Percentiles rank a stretch among this genome's conserved stretches.
These are phyloP conservation scores for Glycine tomentella DNA, from an alignment of 306 rosid species.

Conservation along the genomic window DNA sequence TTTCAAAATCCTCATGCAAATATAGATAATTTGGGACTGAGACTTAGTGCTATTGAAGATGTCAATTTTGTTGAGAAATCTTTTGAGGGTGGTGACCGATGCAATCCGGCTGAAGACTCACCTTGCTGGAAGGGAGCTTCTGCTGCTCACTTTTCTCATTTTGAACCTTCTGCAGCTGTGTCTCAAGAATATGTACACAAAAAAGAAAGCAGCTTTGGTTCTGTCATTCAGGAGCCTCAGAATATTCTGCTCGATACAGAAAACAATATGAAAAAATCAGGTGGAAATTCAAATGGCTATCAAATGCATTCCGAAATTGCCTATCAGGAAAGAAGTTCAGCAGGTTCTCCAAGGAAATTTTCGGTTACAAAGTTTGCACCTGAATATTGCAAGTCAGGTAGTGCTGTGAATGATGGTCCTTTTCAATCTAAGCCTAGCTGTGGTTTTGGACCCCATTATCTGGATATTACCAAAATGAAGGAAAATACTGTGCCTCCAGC, in stretches of 20 bases:
- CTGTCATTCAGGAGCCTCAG: slow-evolving; percentile 53
- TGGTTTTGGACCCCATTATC: slow-evolving; percentile 48
- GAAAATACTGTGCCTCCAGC: slow-evolving; percentile 42
- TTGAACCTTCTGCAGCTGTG: slow-evolving; percentile 51
- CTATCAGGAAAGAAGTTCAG: slow-evolving; percentile 53
- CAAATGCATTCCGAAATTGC: slow-evolving; percentile 39
- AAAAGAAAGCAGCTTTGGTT: slow-evolving; percentile 46
- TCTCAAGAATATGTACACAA: slow-evolving; percentile 50
- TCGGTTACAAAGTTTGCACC: slow-evolving; percentile 47
- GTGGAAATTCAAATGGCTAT: slow-evolving; percentile 51
- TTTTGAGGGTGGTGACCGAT: slow-evolving; percentile 66
- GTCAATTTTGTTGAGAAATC: slow-evolving; percentile 57
- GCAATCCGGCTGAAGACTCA: slow-evolving; percentile 83
- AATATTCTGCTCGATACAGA: slow-evolving; percentile 41
- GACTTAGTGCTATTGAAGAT: slow-evolving; percentile 52
- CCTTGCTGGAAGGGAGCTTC: slow-evolving; percentile 98
- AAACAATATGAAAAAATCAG: slow-evolving; percentile 48
- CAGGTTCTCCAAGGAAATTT: slow-evolving; percentile 50
- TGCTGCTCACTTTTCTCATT: slow-evolving; percentile 54
- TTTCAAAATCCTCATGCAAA: slow-evolving; percentile 49
- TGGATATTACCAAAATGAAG: slow-evolving; percentile 43
- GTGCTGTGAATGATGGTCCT: slow-evolving; percentile 49
- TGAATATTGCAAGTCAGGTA: slow-evolving; percentile 53
- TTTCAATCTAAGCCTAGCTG: slow-evolving; percentile 48
- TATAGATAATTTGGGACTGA: slow-evolving; percentile 55